Base-by-base conservation (phyloP, 2,329 filamentous ascomycete genomes). In the Claviceps spartinae region DNA sequence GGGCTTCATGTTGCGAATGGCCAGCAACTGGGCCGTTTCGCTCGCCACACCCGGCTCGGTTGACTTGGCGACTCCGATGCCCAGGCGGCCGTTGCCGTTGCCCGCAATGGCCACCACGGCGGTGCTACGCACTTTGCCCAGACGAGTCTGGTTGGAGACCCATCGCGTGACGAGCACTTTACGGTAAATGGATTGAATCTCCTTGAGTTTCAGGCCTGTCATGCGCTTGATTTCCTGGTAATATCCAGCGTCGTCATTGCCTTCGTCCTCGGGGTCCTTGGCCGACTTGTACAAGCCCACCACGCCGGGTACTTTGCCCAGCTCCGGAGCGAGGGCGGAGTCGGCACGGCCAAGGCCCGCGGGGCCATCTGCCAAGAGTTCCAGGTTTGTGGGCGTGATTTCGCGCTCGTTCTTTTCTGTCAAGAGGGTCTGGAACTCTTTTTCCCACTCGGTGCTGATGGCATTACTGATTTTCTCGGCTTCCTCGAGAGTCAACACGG, bases 1-100 rank as follows among this genome's bases (percentile, higher is more conserved):
- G n/a, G 93, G 90, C 72, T 82, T 81, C 87, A 98, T 89, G 73
- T 93, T 96, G 63, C 85, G 77, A 60, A 97, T 86, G 24, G 93
- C 91, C 57, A 84, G 76, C 70, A 89, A 81, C 67, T 79, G 81
- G 45, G 89, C 86, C 71, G 94, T 88, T 57, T 76, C 71, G 41
- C 70, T 66, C 0, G 87, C 88, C 54, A 86, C 81, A 36, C 75
- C 70, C 1, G 73, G 62, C 68, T 96, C 89, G 30, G 83, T 81
- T 9, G 85, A 85, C 75, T 97, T 98, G 60, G 87, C 90, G 69
- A 91, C 86, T 52, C 93, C 93, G 54, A 97, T 76, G 11, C 93
- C 93, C 36, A 98, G 69, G 62, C 91, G 77, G 16, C 93, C 93
- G 58, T 93, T 79, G 54, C 81, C 78, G 69, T 97, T 95, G 50